These are phyloP conservation scores for Fusarium setosum DNA, from an alignment of 2,329 filamentous ascomycete genomes.

Conservation along the genomic window DNA sequence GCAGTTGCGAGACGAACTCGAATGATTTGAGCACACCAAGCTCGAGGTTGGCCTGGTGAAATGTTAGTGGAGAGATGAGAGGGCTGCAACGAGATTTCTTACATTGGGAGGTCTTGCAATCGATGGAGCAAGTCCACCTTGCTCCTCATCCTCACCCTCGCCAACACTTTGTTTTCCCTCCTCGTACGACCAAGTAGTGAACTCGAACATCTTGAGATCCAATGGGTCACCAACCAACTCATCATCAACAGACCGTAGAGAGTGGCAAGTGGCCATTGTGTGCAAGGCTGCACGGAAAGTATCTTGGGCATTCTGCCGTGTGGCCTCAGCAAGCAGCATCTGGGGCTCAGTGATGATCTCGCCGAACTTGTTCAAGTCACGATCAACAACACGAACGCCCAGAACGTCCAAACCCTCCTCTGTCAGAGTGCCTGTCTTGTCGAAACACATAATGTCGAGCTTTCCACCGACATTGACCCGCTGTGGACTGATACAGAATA, in stretches of 20 bases:
- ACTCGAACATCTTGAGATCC: constrained; percentile 98
- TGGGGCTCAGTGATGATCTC: constrained; percentile 77
- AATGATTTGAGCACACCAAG: constrained; percentile 92
- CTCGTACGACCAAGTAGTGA: constrained; percentile 91
- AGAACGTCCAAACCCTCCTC: constrained; percentile 96
- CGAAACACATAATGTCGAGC: constrained; percentile 95
- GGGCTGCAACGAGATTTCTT: constrained; percentile 57
- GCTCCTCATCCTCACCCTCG: constrained; percentile 78
- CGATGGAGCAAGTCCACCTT: constrained; percentile 83
- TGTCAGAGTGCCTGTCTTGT: constrained; percentile 98
- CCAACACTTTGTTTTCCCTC: constrained; percentile 80
- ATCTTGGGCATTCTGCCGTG: constrained; percentile 43
- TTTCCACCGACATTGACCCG: constrained; percentile 97
- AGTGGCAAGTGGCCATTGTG: constrained; percentile 98
- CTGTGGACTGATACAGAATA: constrained; percentile 98
- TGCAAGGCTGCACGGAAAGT: constrained; percentile 75
- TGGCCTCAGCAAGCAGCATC: constrained; percentile 63
- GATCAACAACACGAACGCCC: constrained; percentile 82
- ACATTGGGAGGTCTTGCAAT: constrained; percentile 82
- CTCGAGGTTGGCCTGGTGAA: constrained; percentile 70
- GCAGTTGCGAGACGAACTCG: constrained; percentile 93
- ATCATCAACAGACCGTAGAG: constrained; percentile 84
- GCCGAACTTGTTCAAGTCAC: constrained; percentile 72
- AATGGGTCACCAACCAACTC: constrained; percentile 94
- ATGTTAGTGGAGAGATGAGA: not conserved